These are phyloP conservation scores for Tuber umbilicatum DNA, from an alignment of 495 filamentous ascomycete species.

Conservation along the genomic window DNA sequence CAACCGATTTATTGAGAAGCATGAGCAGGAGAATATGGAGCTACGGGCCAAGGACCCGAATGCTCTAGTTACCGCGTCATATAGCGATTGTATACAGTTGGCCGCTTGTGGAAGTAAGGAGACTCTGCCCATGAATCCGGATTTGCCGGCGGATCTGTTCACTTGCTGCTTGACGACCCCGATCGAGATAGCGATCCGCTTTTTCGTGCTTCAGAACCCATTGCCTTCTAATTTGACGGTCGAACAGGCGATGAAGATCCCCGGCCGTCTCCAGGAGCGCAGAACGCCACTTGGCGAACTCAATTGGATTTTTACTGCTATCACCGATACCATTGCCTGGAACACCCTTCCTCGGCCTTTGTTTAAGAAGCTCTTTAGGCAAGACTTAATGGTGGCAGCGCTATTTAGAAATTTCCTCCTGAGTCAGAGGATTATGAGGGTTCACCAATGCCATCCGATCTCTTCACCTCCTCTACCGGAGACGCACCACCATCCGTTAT, in stretches of 20 bases:
- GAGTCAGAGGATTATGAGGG: conserved; percentile 88
- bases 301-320: conserved; percentile 99
- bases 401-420: conserved; percentile 94
- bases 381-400: conserved; percentile 98
- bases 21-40: conserved; percentile 77
- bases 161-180: conserved; percentile 93
- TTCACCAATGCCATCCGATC: conserved; percentile 88
- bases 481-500: conserved; percentile 86
- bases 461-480: conserved; percentile 82
- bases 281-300: conserved; percentile 90
- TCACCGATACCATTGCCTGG: conserved; percentile 99
- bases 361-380: conserved; percentile 93
- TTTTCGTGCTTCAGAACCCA: conserved; percentile 89
- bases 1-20: conserved; percentile 86
- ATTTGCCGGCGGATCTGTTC: conserved; percentile 90
- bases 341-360: conserved; percentile 79
- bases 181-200: conserved; percentile 91
- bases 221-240: conserved; percentile 66
- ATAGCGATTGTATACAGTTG: conserved; percentile 77
- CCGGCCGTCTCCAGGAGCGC: conserved; percentile 83
- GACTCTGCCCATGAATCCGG: conserved; percentile 92
- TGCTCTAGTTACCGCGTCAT: conserved; percentile 59
- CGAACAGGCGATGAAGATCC: conserved; percentile 72
- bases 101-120: conserved; percentile 85
- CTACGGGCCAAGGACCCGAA: conserved; percentile 64